Conservation (phyloP, 306 rosid species). For the Casuarina equisetifolia region DNA sequence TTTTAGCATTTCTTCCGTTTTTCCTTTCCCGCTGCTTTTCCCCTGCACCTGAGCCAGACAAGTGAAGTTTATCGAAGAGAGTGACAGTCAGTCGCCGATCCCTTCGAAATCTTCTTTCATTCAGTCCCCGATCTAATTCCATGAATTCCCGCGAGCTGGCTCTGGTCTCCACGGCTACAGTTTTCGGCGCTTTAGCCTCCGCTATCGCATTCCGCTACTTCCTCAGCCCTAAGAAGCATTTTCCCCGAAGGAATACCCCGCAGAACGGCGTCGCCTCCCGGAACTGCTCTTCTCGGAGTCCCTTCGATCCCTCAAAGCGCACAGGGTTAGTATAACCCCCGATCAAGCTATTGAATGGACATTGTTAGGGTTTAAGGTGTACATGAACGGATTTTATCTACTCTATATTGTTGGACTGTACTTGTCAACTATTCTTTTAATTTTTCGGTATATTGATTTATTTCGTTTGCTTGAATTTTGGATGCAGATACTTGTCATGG, state of each 20-base stretch:
- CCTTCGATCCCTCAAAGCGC: slow-evolving; percentile 83
- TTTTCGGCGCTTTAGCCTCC: slow-evolving; percentile 68
- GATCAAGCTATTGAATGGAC: background rate
- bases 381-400: background rate
- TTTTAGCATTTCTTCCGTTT: background rate
- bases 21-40: slow-evolving; percentile 36
- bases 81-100: background rate
- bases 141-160: slow-evolving; percentile 70
- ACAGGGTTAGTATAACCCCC: slow-evolving; percentile 38
- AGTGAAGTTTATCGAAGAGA: slow-evolving; percentile 9
- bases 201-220: slow-evolving; percentile 61
- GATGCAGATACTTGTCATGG: slow-evolving; percentile 73
- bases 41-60: background rate
- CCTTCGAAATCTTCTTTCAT: background rate
- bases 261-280: slow-evolving; percentile 39
- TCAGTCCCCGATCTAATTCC: slow-evolving; percentile 4
- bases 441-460: background rate
- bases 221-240: slow-evolving; percentile 33
- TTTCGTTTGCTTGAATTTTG: slow-evolving; percentile 2
- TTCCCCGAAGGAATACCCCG: slow-evolving; percentile 16
- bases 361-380: background rate
- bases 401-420: background rate
- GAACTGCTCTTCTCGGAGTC: slow-evolving; percentile 43
- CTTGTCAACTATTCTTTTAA: background rate
- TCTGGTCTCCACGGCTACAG: slow-evolving; percentile 57